phyloP scores from a whole-genome alignment of 2,329 filamentous ascomycete species.

The Diaporthe eres region DNA sequence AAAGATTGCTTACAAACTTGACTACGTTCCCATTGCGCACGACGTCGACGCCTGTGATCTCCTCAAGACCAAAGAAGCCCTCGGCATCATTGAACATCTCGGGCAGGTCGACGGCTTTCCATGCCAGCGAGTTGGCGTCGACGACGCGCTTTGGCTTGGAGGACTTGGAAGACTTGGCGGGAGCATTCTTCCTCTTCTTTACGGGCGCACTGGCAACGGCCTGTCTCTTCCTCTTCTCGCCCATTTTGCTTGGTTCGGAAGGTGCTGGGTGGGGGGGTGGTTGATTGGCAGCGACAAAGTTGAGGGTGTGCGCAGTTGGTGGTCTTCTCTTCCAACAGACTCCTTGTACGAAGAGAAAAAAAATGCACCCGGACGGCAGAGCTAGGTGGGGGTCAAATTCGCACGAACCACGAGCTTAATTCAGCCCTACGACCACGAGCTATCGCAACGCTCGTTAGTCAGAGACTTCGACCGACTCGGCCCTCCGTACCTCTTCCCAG shows the following conservation, averaged over 20 bases:
- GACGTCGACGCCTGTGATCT: slow-evolving; percentile 93
- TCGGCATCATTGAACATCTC: slow-evolving; percentile 90
- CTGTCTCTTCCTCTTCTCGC: slow-evolving; percentile 48
- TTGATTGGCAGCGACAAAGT: background rate
- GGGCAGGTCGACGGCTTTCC: slow-evolving; percentile 75
- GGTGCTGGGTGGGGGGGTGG: background rate
- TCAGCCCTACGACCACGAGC: slow-evolving; percentile 44
- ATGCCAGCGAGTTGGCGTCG: slow-evolving; percentile 65
- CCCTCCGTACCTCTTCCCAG: background rate
- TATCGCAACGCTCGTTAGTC: background rate
- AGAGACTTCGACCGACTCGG: background rate
- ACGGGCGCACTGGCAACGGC: slow-evolving; percentile 31
- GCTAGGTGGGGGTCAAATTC: slow-evolving; percentile 18
- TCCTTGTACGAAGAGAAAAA: slow-evolving; percentile 27
- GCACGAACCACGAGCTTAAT: slow-evolving; percentile 50
- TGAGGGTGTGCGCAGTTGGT: background rate
- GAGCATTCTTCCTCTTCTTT: slow-evolving; percentile 40
- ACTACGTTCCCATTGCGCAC: slow-evolving; percentile 73
- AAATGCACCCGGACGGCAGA: slow-evolving; percentile 33
- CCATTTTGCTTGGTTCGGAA: slow-evolving; percentile 10
- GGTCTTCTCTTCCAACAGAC: background rate
- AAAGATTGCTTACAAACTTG: slow-evolving; percentile 63
- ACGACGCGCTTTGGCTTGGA: slow-evolving; percentile 58
- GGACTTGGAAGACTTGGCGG: slow-evolving; percentile 38
- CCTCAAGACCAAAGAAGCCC: slow-evolving; percentile 92